Base-by-base conservation (phyloP, 345 rosid species). In the Salix arbutifolia region DNA sequence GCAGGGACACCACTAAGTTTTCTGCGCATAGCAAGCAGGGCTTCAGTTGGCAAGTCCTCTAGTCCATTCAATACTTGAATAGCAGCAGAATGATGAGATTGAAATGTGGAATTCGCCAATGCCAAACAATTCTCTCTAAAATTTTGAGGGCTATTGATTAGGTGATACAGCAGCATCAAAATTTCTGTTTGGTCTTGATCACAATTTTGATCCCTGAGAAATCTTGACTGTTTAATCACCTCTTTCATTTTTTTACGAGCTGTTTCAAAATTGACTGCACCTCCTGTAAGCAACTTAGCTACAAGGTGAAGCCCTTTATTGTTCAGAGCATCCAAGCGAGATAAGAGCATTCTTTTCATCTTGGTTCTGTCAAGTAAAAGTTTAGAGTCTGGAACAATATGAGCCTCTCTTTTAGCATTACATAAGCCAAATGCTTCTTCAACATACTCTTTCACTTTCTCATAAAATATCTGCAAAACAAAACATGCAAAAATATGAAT, bases 21-120 rank as follows among this genome's bases (percentile, higher is more conserved):
- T 88, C 91, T 88, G 65, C 67, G 81, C 96, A 93, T 95, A 30
- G 97, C 91, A 82, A 72, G 58, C 76, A 95, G 72, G 53, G 91
- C 79, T 48, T 81, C 82, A 23, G 78, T 53, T 58, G 96, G 86
- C 76, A 91, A 87, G 30, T 81, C 84, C 74, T 85, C 86, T 42
- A 95, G 89, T 80, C 83, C 82, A 52, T 80, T 78, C 76, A 95
- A 78, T 62, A 90, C 61, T 73, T 84, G 85, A 60, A 72, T 28
- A 28, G 84, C 89, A 72, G 88, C 85, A 76, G 78, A 84, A 79
- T 72, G 78, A 74, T 72, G 83, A 74, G 87, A 81, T 70, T 76
- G 86, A 70, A 78, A 73, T 56, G 83, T 73, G 21, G 87, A 80
- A 73, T 80, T 70, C 74, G 74, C 64, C 72, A 68, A 58, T 48